These are phyloP conservation scores for Wickerhamomyces mucosus DNA, from an alignment of 805 yeast species.

Conservation along the genomic window DNA sequence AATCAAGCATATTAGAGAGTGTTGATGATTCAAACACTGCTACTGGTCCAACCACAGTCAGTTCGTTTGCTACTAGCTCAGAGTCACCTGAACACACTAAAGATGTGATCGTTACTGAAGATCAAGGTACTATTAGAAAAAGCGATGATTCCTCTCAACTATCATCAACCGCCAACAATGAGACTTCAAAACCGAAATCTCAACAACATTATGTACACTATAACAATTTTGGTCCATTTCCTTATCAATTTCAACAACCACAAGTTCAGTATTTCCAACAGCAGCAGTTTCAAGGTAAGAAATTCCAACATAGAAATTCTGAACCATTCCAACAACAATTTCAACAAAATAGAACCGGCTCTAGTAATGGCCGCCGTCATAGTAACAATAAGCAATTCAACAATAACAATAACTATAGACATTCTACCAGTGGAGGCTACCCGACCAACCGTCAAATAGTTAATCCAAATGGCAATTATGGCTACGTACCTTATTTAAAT, in stretches of 20 bases:
- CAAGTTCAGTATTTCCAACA: conserved; percentile 1
- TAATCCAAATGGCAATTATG: conserved; percentile 9
- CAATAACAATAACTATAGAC: conserved; percentile 10
- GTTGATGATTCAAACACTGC: not conserved
- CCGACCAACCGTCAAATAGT: conserved; percentile 2
- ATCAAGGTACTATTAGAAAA: too few species aligned
- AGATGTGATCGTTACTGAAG: too few species aligned
- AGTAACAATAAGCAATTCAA: conserved; percentile 4
- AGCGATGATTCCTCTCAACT: too few species aligned
- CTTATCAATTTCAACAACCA: conserved; percentile 1
- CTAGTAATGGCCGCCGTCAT: conserved; percentile 7
- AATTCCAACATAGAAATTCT: conserved; percentile 13
- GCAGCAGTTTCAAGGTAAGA: conserved; percentile 1
- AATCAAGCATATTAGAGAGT: not conserved
- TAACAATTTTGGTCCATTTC: too few species aligned
- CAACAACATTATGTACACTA: too few species aligned
- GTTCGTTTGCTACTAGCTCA: not conserved
- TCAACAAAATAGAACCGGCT: conserved; percentile 1
- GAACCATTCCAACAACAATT: conserved; percentile 9
- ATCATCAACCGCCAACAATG: too few species aligned
- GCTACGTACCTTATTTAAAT: conserved; percentile 6
- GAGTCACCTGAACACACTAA: too few species aligned
- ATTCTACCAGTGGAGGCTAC: conserved; percentile 12
- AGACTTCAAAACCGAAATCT: too few species aligned
- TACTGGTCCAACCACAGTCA: not conserved